Evolutionary conservation across 257 asterid genomes (phyloP).

Genomic region (Capsicum pubescens): DNA sequence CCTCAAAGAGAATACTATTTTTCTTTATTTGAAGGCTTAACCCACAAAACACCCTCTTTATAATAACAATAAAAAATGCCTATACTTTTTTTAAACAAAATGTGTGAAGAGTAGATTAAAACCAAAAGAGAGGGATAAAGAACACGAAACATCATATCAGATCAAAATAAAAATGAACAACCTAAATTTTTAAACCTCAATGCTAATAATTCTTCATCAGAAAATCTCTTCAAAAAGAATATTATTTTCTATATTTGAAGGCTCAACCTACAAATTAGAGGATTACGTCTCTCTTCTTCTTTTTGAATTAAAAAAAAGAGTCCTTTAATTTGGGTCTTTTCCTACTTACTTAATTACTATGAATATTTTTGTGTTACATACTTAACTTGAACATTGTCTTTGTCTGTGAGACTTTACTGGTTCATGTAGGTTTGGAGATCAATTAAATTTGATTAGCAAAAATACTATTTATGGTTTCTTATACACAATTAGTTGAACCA

Average conservation of each 20-base stretch:
- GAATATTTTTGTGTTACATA: background rate
- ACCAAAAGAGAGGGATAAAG: background rate
- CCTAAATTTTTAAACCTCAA: background rate
- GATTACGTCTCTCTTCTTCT: background rate
- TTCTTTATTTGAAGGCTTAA: too few species aligned
- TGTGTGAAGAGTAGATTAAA: too few species aligned
- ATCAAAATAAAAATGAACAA: background rate
- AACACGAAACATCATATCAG: background rate
- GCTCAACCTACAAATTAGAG: background rate
- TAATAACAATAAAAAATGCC: too few species aligned
- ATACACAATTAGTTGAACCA: background rate
- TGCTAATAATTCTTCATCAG: too few species aligned
- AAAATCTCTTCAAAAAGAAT: background rate
- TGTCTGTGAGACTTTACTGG: background rate
- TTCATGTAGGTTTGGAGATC: background rate
- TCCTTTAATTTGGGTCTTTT: background rate
- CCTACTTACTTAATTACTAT: background rate
- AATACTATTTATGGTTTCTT: background rate
- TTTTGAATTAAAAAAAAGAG: background rate
- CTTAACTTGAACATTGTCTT: background rate
- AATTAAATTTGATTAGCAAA: background rate
- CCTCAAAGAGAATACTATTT: too few species aligned
- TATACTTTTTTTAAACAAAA: too few species aligned
- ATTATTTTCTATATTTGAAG: background rate
- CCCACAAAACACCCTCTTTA: too few species aligned